Conservation (phyloP, 352 stramenopile genomes). For the Globisporangium barbulae region DNA sequence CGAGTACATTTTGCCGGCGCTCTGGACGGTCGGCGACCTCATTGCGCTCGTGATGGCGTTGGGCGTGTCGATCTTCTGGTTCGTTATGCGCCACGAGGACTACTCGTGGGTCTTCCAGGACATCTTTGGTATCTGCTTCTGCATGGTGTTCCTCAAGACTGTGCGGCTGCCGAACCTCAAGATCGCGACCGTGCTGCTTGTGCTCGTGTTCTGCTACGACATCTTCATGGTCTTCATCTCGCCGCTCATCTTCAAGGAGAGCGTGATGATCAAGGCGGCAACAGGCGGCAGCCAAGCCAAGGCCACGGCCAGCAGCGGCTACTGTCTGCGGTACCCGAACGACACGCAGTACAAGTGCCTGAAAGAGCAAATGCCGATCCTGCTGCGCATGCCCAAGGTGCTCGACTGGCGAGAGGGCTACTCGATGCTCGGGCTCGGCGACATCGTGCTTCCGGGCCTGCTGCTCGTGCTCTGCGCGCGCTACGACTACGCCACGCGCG, state of each 20-base stretch:
- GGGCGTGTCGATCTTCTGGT: conserved; percentile 51
- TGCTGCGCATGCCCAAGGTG: conserved; percentile 93
- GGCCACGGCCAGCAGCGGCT: conserved; percentile 41
- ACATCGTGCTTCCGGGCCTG: conserved; percentile 95
- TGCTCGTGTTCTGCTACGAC: conserved; percentile 95
- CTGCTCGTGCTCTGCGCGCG: conserved; percentile 94
- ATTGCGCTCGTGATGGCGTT: conserved; percentile 67
- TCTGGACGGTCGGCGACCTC: conserved; percentile 86
- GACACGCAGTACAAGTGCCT: conserved; percentile 56
- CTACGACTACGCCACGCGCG: conserved; percentile 90
- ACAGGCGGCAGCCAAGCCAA: conserved; percentile 73
- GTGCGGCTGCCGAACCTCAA: conserved; percentile 92
- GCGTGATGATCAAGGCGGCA: conserved; percentile 94
- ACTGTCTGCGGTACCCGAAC: conserved; percentile 71
- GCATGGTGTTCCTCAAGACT: conserved; percentile 89
- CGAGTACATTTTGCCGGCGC: conserved; percentile 42
- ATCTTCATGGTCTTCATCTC: conserved; percentile 97
- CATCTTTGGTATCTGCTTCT: conserved; percentile 92
- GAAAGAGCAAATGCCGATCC: conserved; percentile 91
- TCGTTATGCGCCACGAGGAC: conserved; percentile 70
- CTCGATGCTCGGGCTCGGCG: conserved; percentile 93
- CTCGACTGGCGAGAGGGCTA: conserved; percentile 91
- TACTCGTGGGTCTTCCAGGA: conserved; percentile 93
- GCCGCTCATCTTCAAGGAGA: conserved; percentile 87
- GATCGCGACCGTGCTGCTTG: conserved; percentile 89